These are phyloP conservation scores for Eucalyptus victrix DNA, from an alignment of 345 rosid genomes.

Conservation along the genomic window DNA sequence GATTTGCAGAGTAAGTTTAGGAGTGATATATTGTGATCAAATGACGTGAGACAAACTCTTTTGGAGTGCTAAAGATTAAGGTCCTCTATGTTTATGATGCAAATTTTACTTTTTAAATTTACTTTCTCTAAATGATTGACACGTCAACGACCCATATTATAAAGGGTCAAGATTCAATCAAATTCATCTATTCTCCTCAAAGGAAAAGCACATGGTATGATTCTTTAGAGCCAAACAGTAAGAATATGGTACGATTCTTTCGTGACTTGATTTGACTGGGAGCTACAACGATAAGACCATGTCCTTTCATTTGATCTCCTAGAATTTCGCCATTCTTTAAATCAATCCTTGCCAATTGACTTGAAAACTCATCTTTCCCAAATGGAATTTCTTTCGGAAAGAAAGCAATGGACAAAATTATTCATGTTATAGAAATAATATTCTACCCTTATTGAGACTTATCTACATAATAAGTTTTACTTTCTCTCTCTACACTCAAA, in stretches of 20 bases:
- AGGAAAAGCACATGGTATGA: too few species aligned
- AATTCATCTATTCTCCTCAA: neutral
- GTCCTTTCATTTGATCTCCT: neutral
- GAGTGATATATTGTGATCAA: neutral
- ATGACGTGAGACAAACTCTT: neutral
- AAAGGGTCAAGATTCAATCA: neutral
- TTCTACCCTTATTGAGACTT: neutral
- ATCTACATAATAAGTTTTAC: neutral
- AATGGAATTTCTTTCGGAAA: neutral
- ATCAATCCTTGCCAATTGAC: neutral
- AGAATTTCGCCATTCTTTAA: neutral
- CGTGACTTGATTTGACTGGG: neutral
- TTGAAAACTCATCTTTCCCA: neutral
- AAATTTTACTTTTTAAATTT: too few species aligned
- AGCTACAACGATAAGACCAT: neutral
- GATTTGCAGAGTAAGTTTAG: neutral
- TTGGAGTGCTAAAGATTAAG: neutral
- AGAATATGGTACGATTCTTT: neutral
- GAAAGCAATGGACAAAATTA: neutral
- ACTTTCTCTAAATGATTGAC: neutral
- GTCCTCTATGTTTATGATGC: neutral
- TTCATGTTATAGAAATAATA: neutral
- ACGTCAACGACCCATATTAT: neutral
- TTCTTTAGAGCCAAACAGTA: neutral
- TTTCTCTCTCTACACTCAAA: neutral